Conservation (phyloP, 148 eudicot species). For the Vaccinium myrtillus region DNA sequence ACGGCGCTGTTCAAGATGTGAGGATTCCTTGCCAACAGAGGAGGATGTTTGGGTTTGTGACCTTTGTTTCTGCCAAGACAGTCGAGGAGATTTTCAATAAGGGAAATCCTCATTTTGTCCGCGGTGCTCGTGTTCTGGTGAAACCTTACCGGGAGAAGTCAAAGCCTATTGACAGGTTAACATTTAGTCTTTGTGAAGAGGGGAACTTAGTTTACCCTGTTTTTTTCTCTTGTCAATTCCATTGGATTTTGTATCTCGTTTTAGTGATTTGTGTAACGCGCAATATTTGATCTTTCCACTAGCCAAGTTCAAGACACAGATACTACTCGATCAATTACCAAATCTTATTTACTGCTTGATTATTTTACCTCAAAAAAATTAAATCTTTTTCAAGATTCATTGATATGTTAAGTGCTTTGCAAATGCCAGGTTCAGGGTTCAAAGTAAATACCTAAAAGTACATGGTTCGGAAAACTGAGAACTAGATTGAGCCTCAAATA, state of each 20-base stretch:
- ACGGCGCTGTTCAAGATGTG: conserved; percentile 66
- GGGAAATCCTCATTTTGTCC: conserved; percentile 67
- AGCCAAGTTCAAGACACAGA: not conserved
- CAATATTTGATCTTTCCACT: not conserved
- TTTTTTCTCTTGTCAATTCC: not conserved
- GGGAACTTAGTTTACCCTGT: not conserved
- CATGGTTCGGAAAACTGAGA: not conserved
- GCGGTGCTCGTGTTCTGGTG: conserved; percentile 69
- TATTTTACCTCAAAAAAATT: not conserved
- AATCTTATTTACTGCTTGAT: not conserved
- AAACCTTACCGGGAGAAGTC: conserved; percentile 71
- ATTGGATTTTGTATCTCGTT: not conserved
- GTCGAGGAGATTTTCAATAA: conserved; percentile 46
- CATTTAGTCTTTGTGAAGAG: not conserved
- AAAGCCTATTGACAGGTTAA: conserved; percentile 51
- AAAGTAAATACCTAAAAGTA: not conserved
- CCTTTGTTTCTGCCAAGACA: conserved; percentile 51
- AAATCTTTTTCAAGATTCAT: not conserved
- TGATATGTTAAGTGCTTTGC: not conserved
- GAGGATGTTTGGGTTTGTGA: conserved; percentile 75
- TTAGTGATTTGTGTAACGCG: not conserved
- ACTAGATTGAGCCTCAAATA: not conserved
- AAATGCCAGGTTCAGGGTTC: not conserved
- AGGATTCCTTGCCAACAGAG: conserved; percentile 77
- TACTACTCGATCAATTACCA: not conserved